Conservation (phyloP, 2,329 filamentous ascomycete genomes). For the Exophiala aquamarina region DNA sequence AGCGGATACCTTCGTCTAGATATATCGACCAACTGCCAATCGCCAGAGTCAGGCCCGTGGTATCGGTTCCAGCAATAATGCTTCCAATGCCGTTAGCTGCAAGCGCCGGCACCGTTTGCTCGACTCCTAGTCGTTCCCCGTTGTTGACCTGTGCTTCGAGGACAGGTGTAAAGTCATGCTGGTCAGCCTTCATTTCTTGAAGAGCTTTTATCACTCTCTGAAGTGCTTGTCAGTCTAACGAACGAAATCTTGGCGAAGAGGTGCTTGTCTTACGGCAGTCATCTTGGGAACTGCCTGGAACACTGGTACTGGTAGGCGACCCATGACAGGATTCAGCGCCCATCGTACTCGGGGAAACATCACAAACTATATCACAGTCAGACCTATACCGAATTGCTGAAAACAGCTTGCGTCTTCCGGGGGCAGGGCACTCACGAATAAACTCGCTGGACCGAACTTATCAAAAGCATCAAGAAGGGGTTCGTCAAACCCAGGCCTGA, state of each 20-base stretch:
- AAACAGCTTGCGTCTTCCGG: too few species aligned
- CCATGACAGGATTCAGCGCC: neutral
- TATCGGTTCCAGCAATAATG: constrained; percentile 54
- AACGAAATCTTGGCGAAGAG: too few species aligned
- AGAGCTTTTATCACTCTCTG: constrained; percentile 1
- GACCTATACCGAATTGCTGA: too few species aligned
- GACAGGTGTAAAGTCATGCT: neutral
- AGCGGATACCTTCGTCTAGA: constrained; percentile 39
- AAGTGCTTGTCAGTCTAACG: too few species aligned
- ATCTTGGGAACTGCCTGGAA: neutral
- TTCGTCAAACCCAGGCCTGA: neutral
- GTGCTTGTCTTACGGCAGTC: neutral
- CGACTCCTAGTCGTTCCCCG: neutral
- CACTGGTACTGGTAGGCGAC: neutral
- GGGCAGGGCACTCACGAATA: neutral
- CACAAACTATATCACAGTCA: neutral
- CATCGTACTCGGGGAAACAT: neutral
- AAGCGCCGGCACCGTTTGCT: neutral
- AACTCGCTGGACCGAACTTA: neutral
- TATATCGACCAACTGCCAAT: constrained; percentile 46
- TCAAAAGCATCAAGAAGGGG: constrained; percentile 1
- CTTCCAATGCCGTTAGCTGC: neutral
- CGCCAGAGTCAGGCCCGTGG: constrained; percentile 49
- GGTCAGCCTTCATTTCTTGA: too few species aligned
- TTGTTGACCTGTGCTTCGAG: neutral